Evolutionary conservation across 768 basidiomycete species (phyloP), one percentile per base, ranked within the genome.

Genomic region (Chalciporus piperatus): DNA sequence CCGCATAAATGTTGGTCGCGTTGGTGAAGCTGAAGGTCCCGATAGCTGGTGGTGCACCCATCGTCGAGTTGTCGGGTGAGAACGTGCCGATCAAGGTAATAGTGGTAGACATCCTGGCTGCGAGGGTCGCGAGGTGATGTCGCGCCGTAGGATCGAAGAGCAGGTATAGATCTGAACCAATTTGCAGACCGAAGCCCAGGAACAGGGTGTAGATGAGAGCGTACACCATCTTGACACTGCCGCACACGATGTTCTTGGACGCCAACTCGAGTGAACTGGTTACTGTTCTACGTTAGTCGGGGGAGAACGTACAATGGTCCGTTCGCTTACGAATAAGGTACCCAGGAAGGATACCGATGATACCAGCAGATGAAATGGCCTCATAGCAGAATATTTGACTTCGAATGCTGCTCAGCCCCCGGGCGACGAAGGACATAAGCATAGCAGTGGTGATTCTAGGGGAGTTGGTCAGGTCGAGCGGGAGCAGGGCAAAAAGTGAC

Each of bases 271-370:
- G 74, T 20, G 89, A 89, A 61, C 88, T 88, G 58, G 83, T 90
- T 60, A 92, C 90, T 80, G 30, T 73, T 50, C 59, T 17, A 59
- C 16, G 50, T 59, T 39, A 51, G 46, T 32, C 27, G 44, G 40
- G 32, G 25, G 22, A n/a, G 17, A 10, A 27, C 25, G 46, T 32
- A 37, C 47, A 25, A 32, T 30, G 32, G 39, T 13, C 9, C 37
- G 41, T 39, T 30, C 11, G 72, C 85, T 52, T 64, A 89, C 89
- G 66, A 52, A 92, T 89, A 45, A 91, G 77, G 69, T 87, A 94
- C 1, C 90, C 92, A n/a, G 92, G 92, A 41, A 95, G 78, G 54
- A 96, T 92, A 33, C 89, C 84, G 28, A 95, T 89, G 49, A 95
- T 89, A 22, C 84, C 85, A 45, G 91, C 79, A 8, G 90, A 92